These are phyloP conservation scores for Rubroboletus pulcherrimus DNA, from an alignment of 768 basidiomycete genomes.

Conservation along the genomic window DNA sequence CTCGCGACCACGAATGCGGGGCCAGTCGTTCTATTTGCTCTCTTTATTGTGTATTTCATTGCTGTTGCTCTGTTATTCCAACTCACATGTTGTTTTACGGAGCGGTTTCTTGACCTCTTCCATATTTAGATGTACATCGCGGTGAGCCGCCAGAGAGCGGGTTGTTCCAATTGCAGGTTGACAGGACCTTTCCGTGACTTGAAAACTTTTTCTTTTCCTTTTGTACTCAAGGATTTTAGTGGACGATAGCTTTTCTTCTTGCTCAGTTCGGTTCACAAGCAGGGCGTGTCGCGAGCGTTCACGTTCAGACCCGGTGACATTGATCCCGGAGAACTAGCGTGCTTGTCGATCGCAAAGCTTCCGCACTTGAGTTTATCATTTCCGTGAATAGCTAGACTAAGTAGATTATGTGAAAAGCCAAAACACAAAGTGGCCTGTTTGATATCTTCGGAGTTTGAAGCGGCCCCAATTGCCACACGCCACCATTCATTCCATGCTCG, in stretches of 20 bases:
- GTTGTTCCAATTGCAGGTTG: background rate
- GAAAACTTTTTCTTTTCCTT: background rate
- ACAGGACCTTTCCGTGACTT: background rate
- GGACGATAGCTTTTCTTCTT: background rate
- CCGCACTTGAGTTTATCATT: background rate
- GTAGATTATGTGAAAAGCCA: too few species aligned
- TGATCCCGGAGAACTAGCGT: background rate
- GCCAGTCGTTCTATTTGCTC: constrained; percentile 11
- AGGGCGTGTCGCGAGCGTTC: too few species aligned
- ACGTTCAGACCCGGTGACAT: background rate
- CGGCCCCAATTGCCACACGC: too few species aligned
- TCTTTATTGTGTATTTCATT: constrained; percentile 30
- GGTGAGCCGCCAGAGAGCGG: background rate
- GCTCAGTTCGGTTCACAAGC: background rate
- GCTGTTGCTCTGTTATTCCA: background rate
- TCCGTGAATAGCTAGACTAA: too few species aligned
- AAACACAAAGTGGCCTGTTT: too few species aligned
- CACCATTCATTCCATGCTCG: too few species aligned
- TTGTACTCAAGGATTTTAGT: constrained; percentile 2
- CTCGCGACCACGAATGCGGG: constrained; percentile 15
- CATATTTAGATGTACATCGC: constrained; percentile 9
- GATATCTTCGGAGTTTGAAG: too few species aligned
- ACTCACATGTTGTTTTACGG: background rate
- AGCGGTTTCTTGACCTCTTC: background rate
- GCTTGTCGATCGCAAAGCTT: background rate